Evolutionary conservation across 2,329 filamentous ascomycete genomes (phyloP).

Genomic region (Sclerotinia glacialis): DNA sequence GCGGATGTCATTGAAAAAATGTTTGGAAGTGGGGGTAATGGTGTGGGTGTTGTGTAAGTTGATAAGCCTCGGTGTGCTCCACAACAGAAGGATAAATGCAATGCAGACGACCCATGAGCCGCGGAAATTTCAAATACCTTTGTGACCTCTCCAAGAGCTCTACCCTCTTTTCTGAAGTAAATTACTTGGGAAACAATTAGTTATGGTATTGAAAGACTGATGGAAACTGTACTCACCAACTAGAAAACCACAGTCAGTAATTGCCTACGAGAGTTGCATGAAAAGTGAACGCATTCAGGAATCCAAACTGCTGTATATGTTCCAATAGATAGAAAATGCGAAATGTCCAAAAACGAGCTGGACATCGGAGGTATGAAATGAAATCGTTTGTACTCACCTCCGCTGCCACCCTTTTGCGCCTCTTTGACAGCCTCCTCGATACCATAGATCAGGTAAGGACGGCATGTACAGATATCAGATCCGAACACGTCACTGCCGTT

Average conservation of each 20-base stretch:
- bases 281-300: slow-evolving; percentile 57
- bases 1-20: slow-evolving; percentile 26
- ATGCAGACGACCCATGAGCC: slow-evolving; percentile 15
- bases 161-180: slow-evolving; percentile 97
- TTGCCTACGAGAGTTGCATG: slow-evolving; percentile 49
- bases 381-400: slow-evolving; percentile 22
- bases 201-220: not conserved
- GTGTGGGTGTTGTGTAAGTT: slow-evolving; percentile 57
- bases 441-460: slow-evolving; percentile 93
- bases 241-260: slow-evolving; percentile 15
- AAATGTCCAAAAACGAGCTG: slow-evolving; percentile 3
- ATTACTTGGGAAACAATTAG: slow-evolving; percentile 59
- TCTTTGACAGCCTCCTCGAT: slow-evolving; percentile 98
- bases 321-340: slow-evolving; percentile 1
- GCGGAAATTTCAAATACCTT: slow-evolving; percentile 34
- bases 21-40: slow-evolving; percentile 62
- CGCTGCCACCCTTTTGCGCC: slow-evolving; percentile 61
- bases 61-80: slow-evolving; percentile 17
- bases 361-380: not conserved
- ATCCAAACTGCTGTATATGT: not conserved
- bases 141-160: slow-evolving; percentile 83
- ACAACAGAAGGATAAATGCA: slow-evolving; percentile 23
- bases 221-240: slow-evolving; percentile 11
- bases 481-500: slow-evolving; percentile 98
- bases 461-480: slow-evolving; percentile 95